phyloP scores from a whole-genome alignment of 2,329 filamentous ascomycete genomes.

The Nothopassalora personata region DNA sequence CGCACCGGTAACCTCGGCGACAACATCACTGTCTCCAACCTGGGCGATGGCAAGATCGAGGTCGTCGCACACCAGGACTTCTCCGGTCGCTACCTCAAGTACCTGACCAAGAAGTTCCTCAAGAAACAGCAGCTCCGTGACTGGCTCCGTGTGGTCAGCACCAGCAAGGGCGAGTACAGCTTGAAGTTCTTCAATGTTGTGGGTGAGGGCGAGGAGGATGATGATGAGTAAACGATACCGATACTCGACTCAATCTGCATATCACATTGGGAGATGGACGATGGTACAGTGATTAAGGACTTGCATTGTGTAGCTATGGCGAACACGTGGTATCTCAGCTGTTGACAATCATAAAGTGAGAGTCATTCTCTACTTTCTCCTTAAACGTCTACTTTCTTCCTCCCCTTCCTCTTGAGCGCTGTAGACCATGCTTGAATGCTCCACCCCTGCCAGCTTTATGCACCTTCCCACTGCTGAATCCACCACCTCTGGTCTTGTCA shows the following conservation, averaged over 20 bases:
- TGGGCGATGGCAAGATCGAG: constrained; percentile 96
- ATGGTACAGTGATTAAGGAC: background rate
- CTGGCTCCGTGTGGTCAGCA: constrained; percentile 98
- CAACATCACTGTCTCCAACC: constrained; percentile 80
- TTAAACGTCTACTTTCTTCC: background rate
- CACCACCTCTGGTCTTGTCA: constrained; percentile 20
- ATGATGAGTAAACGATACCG: constrained; percentile 73
- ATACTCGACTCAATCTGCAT: background rate
- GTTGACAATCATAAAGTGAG: background rate
- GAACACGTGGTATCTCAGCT: background rate
- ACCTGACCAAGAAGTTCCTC: constrained; percentile 99
- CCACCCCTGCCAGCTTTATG: constrained; percentile 17
- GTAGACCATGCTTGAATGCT: constrained; percentile 21
- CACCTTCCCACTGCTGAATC: constrained; percentile 14
- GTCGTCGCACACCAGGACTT: constrained; percentile 96
- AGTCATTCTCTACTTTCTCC: background rate
- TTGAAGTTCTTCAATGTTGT: constrained; percentile 99
- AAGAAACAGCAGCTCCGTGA: constrained; percentile 99
- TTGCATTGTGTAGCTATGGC: background rate
- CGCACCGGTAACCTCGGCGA: constrained; percentile 98
- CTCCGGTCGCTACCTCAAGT: constrained; percentile 99
- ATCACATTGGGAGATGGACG: background rate
- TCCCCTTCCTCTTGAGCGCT: constrained; percentile 15
- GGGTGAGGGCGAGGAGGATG: constrained; percentile 94
- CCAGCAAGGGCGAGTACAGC: constrained; percentile 97